These are phyloP conservation scores for Trichoderma koningii DNA, from an alignment of 2,329 filamentous ascomycete species.

Conservation along the genomic window DNA sequence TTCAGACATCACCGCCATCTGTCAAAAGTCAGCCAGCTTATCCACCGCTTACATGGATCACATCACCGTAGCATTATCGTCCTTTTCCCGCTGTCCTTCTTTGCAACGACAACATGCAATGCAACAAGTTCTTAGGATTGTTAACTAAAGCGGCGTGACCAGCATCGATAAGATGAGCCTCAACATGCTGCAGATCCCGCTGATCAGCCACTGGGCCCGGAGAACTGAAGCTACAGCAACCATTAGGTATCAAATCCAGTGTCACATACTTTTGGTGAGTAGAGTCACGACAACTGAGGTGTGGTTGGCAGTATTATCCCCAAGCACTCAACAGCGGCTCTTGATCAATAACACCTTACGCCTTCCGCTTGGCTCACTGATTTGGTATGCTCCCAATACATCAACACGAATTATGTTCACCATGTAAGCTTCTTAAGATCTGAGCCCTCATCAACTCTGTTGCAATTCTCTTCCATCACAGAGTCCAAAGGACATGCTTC, in stretches of 20 bases:
- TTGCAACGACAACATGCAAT: not conserved
- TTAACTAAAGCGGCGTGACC: constrained; percentile 54
- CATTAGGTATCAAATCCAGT: too few species aligned
- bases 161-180: constrained; percentile 54
- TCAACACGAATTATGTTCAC: constrained; percentile 42
- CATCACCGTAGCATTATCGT: not conserved
- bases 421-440: too few species aligned
- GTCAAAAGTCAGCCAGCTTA: too few species aligned
- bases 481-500: too few species aligned
- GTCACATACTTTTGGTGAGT: not conserved
- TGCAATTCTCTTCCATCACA: too few species aligned
- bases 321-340: constrained; percentile 60
- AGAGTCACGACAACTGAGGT: not conserved
- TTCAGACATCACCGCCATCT: too few species aligned
- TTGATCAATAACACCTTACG: constrained; percentile 35
- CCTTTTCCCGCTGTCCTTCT: not conserved
- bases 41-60: not conserved
- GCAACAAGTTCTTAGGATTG: not conserved
- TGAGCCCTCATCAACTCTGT: too few species aligned
- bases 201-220: constrained; percentile 57
- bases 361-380: constrained; percentile 34
- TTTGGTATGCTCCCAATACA: constrained; percentile 51
- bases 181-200: constrained; percentile 50
- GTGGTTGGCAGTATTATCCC: constrained; percentile 56
- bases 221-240: constrained; percentile 46